Evolutionary conservation across 345 rosid species (phyloP), one percentile per base, ranked within the genome.

Genomic region (Dovyalis caffra): DNA sequence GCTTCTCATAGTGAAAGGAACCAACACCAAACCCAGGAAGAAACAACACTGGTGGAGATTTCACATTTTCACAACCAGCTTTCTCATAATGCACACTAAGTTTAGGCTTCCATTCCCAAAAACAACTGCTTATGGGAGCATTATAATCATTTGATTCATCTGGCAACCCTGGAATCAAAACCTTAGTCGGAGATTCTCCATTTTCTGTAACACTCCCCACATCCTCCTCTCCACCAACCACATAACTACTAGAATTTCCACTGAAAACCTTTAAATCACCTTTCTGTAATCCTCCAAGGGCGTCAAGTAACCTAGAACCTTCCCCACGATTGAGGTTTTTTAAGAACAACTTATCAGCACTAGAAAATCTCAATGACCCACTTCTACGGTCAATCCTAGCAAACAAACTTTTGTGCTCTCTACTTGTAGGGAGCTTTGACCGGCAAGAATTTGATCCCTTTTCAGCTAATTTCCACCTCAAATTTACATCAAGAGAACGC

Each of bases 21-120:
- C 99, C 98, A 68, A 93, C 97, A 64, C 99, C 97, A 77, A 95
- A 95, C 70, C 99, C 97, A 38, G 99, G 99, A 82, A 95, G 98
- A 79, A 92, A 90, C 74, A 95, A 81, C 60, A 95, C 81, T 0
- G 92, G 80, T 10, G 98, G 96, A 70, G 94, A 90, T 51, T 83
- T 84, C 68, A 85, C 68, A 73, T 92, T 95, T 49, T 69, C 90
- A 74, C 82, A 76, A 9, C 99, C 96, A 0, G 93, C 87, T 76
- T 82, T 92, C 84, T 95, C 94, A 71, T 90, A 92, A 47, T 90
- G 89, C 70, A 92, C 93, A 6, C 71, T 83, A 58, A 91, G 80
- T 65, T 95, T 91, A 0, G 98, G 98, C 74, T 87, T 95, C 98
- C 97, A 91, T 75, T 95, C 91, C 88, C 91, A 88, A 40, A 84